Evolutionary conservation across 805 yeast genomes (phyloP).

Genomic region (Sugiyamaella mastotermitis): DNA sequence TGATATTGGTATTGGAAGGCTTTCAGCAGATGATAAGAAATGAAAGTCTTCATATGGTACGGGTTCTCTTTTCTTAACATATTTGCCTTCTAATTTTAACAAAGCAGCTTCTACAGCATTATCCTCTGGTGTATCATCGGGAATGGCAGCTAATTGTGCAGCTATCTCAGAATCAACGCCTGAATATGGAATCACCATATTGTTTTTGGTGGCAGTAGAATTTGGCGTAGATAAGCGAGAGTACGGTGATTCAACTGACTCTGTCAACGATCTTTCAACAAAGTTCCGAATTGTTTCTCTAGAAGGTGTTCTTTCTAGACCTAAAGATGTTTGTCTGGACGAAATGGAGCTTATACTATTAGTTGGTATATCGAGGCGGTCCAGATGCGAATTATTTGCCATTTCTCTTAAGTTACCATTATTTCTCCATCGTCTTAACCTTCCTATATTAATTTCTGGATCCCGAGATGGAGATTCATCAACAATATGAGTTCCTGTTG

Average conservation of each 20-base stretch:
- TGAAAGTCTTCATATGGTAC: background rate
- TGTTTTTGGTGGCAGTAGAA: slow-evolving; percentile 27
- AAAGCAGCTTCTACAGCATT: slow-evolving; percentile 75
- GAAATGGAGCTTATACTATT: no score
- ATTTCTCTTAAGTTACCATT: slow-evolving; percentile 10
- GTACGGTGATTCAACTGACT: no score
- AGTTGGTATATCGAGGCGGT: no score
- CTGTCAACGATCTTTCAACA: no score
- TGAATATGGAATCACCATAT: slow-evolving; percentile 63
- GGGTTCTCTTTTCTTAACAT: slow-evolving; percentile 9
- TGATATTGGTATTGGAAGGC: no score
- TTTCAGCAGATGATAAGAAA: background rate
- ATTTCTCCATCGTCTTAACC: slow-evolving; percentile 5
- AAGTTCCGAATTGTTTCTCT: no score
- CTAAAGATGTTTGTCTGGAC: no score
- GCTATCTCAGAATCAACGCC: slow-evolving; percentile 13
- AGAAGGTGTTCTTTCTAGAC: no score
- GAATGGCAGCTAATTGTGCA: slow-evolving; percentile 35
- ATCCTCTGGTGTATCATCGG: slow-evolving; percentile 64
- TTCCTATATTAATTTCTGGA: slow-evolving; percentile 1
- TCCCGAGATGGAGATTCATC: background rate
- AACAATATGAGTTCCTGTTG: no score
- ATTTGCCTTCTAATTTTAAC: slow-evolving; percentile 69
- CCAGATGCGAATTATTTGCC: slow-evolving; percentile 3
- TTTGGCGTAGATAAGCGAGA: background rate